A percentile compares a stretch with the other conserved stretches of the same genome.
These are phyloP conservation scores for Alternaria hordeiaustralica DNA, from an alignment of 2,329 filamentous ascomycete species.

Conservation along the genomic window DNA sequence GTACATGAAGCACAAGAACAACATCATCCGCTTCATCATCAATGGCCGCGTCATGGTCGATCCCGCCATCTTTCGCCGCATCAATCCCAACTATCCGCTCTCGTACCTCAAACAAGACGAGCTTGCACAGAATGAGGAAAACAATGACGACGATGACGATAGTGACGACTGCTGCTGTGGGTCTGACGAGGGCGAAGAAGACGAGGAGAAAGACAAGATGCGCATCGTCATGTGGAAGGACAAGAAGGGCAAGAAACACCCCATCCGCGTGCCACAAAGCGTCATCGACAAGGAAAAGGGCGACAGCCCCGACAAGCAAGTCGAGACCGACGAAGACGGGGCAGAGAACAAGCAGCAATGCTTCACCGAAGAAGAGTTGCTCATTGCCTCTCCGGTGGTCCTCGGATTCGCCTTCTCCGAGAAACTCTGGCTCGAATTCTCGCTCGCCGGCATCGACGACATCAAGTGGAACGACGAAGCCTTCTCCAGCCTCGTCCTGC, in stretches of 20 bases:
- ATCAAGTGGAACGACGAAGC: slow-evolving; percentile 86
- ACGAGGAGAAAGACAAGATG: slow-evolving; percentile 45
- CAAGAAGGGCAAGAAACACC: slow-evolving; percentile 55
- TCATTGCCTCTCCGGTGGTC: slow-evolving; percentile 83
- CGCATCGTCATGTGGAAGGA: slow-evolving; percentile 55
- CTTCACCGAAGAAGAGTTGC: slow-evolving; percentile 82
- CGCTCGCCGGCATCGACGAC: slow-evolving; percentile 77
- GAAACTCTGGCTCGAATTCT: slow-evolving; percentile 90
- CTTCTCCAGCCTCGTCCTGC: slow-evolving; percentile 81
- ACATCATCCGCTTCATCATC: slow-evolving; percentile 79
- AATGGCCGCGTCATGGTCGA: slow-evolving; percentile 90
- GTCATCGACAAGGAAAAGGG: slow-evolving; percentile 51
- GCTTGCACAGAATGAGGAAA: slow-evolving; percentile 63
- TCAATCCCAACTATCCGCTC: slow-evolving; percentile 85
- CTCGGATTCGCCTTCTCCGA: slow-evolving; percentile 87
- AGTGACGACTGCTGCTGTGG: slow-evolving; percentile 51
- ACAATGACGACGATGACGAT: slow-evolving; percentile 54
- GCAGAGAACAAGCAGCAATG: slow-evolving; percentile 49
- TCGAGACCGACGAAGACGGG: slow-evolving; percentile 54
- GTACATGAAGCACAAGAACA: slow-evolving; percentile 81
- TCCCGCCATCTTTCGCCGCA: slow-evolving; percentile 78
- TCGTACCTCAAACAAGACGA: slow-evolving; percentile 77
- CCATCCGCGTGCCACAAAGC: slow-evolving; percentile 59
- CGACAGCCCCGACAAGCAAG: slow-evolving; percentile 50
- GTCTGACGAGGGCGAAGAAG: slow-evolving; percentile 24